Base-by-base conservation (phyloP, 352 stramenopile genomes). In the Pythium pyrilobum region DNA sequence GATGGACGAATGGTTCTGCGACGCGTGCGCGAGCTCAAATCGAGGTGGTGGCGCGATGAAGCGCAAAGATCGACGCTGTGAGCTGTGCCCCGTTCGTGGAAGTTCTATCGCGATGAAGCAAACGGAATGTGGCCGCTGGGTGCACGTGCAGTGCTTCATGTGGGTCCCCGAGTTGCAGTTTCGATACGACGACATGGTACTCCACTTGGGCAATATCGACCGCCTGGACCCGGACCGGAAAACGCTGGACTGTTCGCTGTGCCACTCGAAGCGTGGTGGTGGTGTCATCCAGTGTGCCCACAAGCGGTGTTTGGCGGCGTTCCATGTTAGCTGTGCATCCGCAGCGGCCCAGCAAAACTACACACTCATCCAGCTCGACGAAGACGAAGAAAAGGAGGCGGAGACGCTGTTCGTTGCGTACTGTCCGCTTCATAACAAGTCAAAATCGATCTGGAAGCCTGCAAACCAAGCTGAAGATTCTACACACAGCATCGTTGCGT, bases 131-230 rank as follows among this genome's bases (percentile, higher is more conserved):
- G 71, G 71, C 12, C 66, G 75, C 12, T 95, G 85, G 85, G 81
- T 85, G 5, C 85, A 95, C 39, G 72, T 93, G 0, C 85, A 92
- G 34, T 95, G 85, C 53, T 95, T 88, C 46, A 69, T 95, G 43
- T 95, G 84, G 84, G 85, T 91, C 8, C 84, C 84, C 3, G 84
- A 95, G 45, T 64, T 95, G 29, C 56, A 66, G 33, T 63, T 91
- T 27, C 52, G 65, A 11, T 69, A 77, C 36, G 52, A 63, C 15
- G 51, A 60, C 15, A 52, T 71, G 11, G 55, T 56, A 6, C 44
- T 88, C 33, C 38, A 47, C 24, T 67, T 95, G 11, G 81, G 80
- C 12, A 52, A 66, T 15, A 62, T 92, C 2, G 60, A 48, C 18
- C 61, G 44, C 0, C 50, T 90, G 8, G 81, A 95, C 40, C 50